Evolutionary conservation across 2,329 filamentous ascomycete species (phyloP).

Genomic region (Dichotomopilus funicola): DNA sequence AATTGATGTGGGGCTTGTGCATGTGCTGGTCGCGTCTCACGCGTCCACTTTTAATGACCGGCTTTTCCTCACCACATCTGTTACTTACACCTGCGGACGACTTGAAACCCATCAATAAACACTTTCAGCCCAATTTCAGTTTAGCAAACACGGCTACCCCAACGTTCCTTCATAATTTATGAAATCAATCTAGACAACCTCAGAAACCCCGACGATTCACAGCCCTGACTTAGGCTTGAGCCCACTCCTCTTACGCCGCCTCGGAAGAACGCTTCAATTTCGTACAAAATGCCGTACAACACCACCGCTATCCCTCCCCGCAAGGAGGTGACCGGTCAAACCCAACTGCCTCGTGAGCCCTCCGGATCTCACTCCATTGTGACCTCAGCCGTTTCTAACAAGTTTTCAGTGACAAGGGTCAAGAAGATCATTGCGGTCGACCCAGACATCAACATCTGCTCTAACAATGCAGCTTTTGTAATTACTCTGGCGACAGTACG

Average conservation of each 20-base stretch:
- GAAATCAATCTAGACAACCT: too few species aligned
- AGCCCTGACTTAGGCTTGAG: too few species aligned
- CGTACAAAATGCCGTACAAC: slow-evolving; percentile 72
- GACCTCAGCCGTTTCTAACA: slow-evolving; percentile 7
- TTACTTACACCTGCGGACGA: not conserved
- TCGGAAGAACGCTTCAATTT: not conserved
- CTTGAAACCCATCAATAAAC: not conserved
- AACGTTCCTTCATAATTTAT: too few species aligned
- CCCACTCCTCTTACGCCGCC: too few species aligned
- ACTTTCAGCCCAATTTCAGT: too few species aligned
- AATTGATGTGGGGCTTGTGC: not conserved
- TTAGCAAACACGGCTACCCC: too few species aligned
- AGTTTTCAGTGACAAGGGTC: slow-evolving; percentile 70
- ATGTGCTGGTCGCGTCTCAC: slow-evolving; percentile 12
- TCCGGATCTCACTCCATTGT: not conserved
- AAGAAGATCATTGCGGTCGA: slow-evolving; percentile 93
- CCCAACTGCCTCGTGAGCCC: slow-evolving; percentile 72
- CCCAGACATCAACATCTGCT: slow-evolving; percentile 77
- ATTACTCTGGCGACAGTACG: slow-evolving; percentile 82
- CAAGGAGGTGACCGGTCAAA: slow-evolving; percentile 77
- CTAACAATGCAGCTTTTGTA: slow-evolving; percentile 88
- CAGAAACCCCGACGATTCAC: too few species aligned
- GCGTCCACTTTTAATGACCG: slow-evolving; percentile 14
- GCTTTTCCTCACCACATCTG: not conserved
- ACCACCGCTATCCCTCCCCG: slow-evolving; percentile 73